A percentile compares a stretch with the other conserved stretches of the same genome.
phyloP scores from a whole-genome alignment of 495 filamentous ascomycete species.

The Staphylotrichum tortipilum region DNA sequence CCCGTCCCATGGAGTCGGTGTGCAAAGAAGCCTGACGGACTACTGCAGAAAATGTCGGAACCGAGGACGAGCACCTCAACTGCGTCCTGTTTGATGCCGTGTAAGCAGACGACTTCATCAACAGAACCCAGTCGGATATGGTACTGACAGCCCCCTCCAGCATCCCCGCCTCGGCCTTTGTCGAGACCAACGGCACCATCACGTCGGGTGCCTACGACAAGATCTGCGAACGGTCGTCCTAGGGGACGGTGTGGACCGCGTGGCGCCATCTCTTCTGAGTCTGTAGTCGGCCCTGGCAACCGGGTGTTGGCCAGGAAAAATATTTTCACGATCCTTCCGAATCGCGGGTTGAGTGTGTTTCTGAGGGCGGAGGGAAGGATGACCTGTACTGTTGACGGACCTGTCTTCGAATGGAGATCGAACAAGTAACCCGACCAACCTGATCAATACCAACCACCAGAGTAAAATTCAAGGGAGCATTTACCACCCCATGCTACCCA shows the following conservation, averaged over 20 bases:
- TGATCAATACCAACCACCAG: too few relatives aligned
- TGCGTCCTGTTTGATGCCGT: constrained; percentile 28
- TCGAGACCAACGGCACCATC: constrained; percentile 10
- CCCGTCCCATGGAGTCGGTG: background rate
- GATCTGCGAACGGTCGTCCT: constrained; percentile 8
- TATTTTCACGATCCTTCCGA: too few relatives aligned
- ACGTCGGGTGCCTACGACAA: constrained; percentile 21
- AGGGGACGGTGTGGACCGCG: background rate
- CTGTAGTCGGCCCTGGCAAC: too few relatives aligned
- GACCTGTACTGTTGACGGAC: too few relatives aligned
- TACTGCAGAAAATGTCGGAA: constrained; percentile 9
- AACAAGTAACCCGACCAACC: too few relatives aligned
- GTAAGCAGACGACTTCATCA: constrained; percentile 13
- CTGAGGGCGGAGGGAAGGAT: too few relatives aligned
- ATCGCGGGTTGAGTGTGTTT: too few relatives aligned
- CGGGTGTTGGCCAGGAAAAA: too few relatives aligned
- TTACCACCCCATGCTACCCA: background rate
- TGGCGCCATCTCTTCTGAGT: background rate
- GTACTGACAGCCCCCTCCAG: constrained; percentile 11
- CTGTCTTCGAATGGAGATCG: too few relatives aligned
- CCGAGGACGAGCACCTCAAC: constrained; percentile 14
- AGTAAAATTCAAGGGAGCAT: too few relatives aligned
- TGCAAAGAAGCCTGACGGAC: background rate
- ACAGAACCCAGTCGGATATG: too few relatives aligned
- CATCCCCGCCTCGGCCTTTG: constrained; percentile 14